Evolutionary conservation across 768 basidiomycete genomes (phyloP).

Genomic region (Lactifluus rugatus): DNA sequence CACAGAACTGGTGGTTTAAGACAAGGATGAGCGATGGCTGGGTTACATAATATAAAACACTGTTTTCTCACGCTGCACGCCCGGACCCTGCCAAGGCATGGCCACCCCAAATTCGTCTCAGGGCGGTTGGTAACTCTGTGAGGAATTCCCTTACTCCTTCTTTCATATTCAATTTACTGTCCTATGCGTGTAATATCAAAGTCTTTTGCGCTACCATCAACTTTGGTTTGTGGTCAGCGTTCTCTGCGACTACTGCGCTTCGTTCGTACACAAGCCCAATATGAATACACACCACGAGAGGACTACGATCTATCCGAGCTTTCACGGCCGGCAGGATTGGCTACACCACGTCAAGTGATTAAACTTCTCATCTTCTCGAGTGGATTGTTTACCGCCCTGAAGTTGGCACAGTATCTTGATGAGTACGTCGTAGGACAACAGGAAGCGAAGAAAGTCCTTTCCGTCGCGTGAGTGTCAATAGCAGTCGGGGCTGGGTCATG

Average conservation of each 20-base stretch:
- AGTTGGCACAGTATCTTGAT: constrained; percentile 81
- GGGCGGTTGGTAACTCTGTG: neutral
- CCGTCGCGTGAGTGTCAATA: constrained; percentile 71
- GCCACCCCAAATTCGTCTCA: no score
- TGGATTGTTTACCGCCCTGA: neutral
- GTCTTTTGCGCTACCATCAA: neutral
- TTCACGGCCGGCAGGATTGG: constrained; percentile 12
- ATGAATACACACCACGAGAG: constrained; percentile 16
- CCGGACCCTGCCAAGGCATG: neutral
- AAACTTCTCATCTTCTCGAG: neutral
- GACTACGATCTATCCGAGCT: constrained; percentile 2
- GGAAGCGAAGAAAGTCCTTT: constrained; percentile 84
- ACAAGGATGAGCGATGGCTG: neutral
- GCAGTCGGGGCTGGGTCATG: neutral
- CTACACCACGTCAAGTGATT: constrained; percentile 46
- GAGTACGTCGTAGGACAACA: constrained; percentile 90
- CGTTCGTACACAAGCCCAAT: constrained; percentile 18
- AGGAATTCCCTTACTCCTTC: neutral
- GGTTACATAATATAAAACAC: neutral
- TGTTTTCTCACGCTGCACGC: neutral
- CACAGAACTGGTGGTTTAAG: neutral
- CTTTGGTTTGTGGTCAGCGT: neutral
- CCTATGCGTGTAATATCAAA: constrained; percentile 3
- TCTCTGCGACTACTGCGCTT: constrained; percentile 2
- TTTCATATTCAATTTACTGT: neutral